These are phyloP conservation scores for Tetrahymena thermophila DNA, from an alignment of 73 alveolate genomes.

Conservation along the genomic window DNA sequence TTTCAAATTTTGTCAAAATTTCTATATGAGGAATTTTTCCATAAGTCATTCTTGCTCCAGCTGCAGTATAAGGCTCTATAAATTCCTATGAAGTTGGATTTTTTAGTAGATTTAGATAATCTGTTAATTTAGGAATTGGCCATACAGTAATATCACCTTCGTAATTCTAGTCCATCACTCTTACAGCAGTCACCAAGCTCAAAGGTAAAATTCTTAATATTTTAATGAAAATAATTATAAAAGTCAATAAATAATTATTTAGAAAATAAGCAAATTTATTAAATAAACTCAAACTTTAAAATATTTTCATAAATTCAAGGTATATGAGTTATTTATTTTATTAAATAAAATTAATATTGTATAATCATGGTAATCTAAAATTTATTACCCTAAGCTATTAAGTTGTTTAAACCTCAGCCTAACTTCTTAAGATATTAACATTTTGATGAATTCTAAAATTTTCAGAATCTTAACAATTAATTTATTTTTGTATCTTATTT, in stretches of 20 bases:
- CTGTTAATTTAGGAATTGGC: conserved; percentile 45
- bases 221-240: background rate
- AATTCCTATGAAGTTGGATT: conserved; percentile 34
- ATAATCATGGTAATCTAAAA: background rate
- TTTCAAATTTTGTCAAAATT: background rate
- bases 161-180: conserved; percentile 33
- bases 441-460: background rate
- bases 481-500: conserved; percentile 10
- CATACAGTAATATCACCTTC: conserved; percentile 66
- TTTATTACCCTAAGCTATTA: background rate
- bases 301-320: too few species aligned
- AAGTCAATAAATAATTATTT: too few species aligned
- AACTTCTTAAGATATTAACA: background rate
- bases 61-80: background rate
- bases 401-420: background rate
- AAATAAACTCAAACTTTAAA: too few species aligned
- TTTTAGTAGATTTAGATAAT: conserved; percentile 42
- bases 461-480: background rate
- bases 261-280: too few species aligned
- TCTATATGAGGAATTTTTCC: background rate
- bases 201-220: background rate
- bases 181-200: background rate
- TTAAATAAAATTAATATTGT: too few species aligned
- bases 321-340: too few species aligned
- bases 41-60: background rate